Conservation (phyloP, 805 yeast genomes). For the Nakazawaea peltata region DNA sequence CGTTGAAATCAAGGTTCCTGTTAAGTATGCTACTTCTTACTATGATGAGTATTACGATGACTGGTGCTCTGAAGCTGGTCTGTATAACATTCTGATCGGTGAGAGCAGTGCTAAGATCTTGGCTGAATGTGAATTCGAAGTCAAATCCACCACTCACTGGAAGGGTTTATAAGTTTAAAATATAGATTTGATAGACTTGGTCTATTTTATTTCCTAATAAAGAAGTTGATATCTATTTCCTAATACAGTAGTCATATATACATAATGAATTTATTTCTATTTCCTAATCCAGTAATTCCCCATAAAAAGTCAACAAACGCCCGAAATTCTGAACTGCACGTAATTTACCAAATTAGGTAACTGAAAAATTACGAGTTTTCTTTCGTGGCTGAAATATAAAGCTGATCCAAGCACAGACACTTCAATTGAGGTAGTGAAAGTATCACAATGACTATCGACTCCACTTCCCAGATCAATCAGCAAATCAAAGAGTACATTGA, state of each 20-base stretch:
- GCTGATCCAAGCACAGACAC: no score
- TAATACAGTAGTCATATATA: no score
- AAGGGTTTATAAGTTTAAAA: slow-evolving; percentile 13
- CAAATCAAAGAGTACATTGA: slow-evolving; percentile 3
- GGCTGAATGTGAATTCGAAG: slow-evolving; percentile 11
- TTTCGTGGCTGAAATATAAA: no score
- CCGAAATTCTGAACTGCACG: no score
- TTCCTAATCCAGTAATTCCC: no score
- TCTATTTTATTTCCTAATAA: no score
- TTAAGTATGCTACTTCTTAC: slow-evolving; percentile 41
- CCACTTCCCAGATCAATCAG: slow-evolving; percentile 4
- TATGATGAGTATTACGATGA: slow-evolving; percentile 36
- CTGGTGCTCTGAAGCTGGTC: slow-evolving; percentile 42
- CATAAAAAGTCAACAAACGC: no score
- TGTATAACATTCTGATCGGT: slow-evolving; percentile 38
- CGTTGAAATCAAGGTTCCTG: slow-evolving; percentile 26
- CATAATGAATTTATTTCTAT: not conserved
- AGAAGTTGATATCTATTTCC: no score
- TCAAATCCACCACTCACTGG: slow-evolving; percentile 16
- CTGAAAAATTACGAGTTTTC: no score
- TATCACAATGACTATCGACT: slow-evolving; percentile 3
- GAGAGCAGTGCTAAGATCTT: slow-evolving; percentile 17
- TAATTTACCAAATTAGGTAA: no score
- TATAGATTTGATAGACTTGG: not conserved
- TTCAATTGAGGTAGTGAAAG: no score